Evolutionary conservation across 2,329 filamentous ascomycete species (phyloP).

Genomic region (Sporothrix brunneoviolacea): DNA sequence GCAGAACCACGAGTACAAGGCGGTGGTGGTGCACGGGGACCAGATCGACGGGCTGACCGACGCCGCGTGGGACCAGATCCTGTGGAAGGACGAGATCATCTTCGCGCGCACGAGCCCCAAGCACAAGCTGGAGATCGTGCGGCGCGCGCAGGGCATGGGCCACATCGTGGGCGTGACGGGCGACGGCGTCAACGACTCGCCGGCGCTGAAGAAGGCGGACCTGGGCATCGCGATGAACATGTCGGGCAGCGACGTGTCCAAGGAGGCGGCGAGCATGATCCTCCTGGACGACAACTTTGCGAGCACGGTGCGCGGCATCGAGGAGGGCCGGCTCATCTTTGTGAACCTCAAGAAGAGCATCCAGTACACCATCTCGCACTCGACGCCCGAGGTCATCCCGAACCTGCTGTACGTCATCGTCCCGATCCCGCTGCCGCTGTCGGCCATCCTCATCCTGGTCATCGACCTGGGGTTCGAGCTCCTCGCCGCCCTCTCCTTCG

Average conservation of each 20-base stretch:
- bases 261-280: no score
- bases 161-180: constrained; percentile 62
- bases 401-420: constrained; percentile 17
- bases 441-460: neutral
- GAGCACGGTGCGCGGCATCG: constrained; percentile 61
- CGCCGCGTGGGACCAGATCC: constrained; percentile 50
- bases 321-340: constrained; percentile 58
- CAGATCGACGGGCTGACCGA: constrained; percentile 50
- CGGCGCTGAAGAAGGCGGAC: constrained; percentile 56
- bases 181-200: constrained; percentile 63
- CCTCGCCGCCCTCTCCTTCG: constrained; percentile 16
- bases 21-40: constrained; percentile 40
- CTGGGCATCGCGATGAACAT: no score
- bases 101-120: no score
- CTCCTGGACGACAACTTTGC: constrained; percentile 67
- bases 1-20: constrained; percentile 18
- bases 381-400: constrained; percentile 18
- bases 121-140: constrained; percentile 67
- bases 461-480: constrained; percentile 13
- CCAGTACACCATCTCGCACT: constrained; percentile 17
- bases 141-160: constrained; percentile 17
- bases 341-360: constrained; percentile 55
- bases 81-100: constrained; percentile 50
- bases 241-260: no score
- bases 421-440: constrained; percentile 13